Evolutionary conservation across 2,329 filamentous ascomycete genomes (phyloP), one percentile per base, ranked within the genome.

Genomic region (Ambrosiella cleistominuta): DNA sequence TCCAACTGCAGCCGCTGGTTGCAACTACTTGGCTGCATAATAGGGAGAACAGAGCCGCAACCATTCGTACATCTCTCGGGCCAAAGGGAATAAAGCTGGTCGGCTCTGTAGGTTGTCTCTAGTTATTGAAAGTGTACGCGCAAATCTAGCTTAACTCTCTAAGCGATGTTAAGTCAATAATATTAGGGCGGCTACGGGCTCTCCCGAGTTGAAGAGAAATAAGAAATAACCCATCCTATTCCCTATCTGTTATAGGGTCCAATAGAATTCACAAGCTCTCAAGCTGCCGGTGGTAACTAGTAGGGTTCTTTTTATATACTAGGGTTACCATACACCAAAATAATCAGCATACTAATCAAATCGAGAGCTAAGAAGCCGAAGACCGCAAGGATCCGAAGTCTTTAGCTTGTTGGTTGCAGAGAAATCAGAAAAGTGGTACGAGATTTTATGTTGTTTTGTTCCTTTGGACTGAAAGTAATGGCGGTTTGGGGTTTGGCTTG

Each of bases 381-480:
- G 8, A 27, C n/a, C 17, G 13, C 19, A 51, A 19, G 47, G 47
- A 51, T 51, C 35, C 19, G 12, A 36, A 51, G 15, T 27, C 47
- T 12, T 36, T 8, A 19, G 11, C 35, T 19, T 9, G 12, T 51
- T 19, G 17, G 11, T 35, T 11, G 3, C 8, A 15, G 13, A 35
- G 3, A 9, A 35, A n/a, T 51, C 12, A 45, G 53, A 17, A 55
- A 55, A 55, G 53, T 55, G 53, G 53, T 55, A 55, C 53, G 53
- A 55, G n/a, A 55, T 45, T 12, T 55, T 39, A 55, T 38, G 39
- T 37, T 11, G 38, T 44, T 44, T 55, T 55, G n/a, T 44, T 55
- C 53, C 40, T 55, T 55, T 55, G 38, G 11, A 44, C 42, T 27
- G 53, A 39, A 12, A 35, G 36, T 27, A n/a, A 55, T 2, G 39